A percentile compares a stretch with the other conserved stretches of the same genome.
Evolutionary conservation across 345 rosid genomes (phyloP).

Genomic region (Leavenworthia alabamica): DNA sequence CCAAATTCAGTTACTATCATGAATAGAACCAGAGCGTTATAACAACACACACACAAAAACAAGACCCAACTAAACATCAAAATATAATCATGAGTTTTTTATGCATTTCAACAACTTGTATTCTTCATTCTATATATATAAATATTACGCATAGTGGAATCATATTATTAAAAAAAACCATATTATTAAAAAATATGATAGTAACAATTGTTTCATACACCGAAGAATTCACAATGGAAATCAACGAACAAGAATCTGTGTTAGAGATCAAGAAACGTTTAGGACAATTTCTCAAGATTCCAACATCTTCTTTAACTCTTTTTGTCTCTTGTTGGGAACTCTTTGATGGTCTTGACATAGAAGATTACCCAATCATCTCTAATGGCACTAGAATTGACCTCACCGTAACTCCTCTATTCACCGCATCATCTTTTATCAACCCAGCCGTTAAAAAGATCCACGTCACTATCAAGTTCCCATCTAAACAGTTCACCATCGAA

Average conservation of each 20-base stretch:
- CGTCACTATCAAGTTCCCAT: slow-evolving; percentile 54
- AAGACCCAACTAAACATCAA: slow-evolving; percentile 29
- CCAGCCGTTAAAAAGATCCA: slow-evolving; percentile 18
- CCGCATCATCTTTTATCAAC: background rate
- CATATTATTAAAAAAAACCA: background rate
- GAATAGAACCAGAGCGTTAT: slow-evolving; percentile 5
- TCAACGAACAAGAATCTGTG: slow-evolving; percentile 51
- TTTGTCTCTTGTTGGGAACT: slow-evolving; percentile 69
- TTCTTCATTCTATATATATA: background rate
- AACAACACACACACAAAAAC: slow-evolving; percentile 29
- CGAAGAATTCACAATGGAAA: slow-evolving; percentile 48
- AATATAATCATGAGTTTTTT: slow-evolving; percentile 13
- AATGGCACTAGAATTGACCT: slow-evolving; percentile 71
- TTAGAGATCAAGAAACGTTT: slow-evolving; percentile 53
- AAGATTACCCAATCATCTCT: slow-evolving; percentile 70
- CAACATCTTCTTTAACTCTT: slow-evolving; percentile 46
- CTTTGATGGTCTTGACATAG: slow-evolving; percentile 81
- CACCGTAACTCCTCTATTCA: slow-evolving; percentile 32
- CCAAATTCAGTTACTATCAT: slow-evolving; percentile 20
- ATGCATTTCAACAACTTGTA: slow-evolving; percentile 29
- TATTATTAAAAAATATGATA: slow-evolving; percentile 33
- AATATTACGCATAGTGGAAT: background rate
- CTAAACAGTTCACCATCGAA: slow-evolving; percentile 41
- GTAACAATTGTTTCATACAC: slow-evolving; percentile 41
- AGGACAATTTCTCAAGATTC: slow-evolving; percentile 48